Conservation (phyloP, 148 eudicot genomes). For the Tetragonia tetragonoides region DNA sequence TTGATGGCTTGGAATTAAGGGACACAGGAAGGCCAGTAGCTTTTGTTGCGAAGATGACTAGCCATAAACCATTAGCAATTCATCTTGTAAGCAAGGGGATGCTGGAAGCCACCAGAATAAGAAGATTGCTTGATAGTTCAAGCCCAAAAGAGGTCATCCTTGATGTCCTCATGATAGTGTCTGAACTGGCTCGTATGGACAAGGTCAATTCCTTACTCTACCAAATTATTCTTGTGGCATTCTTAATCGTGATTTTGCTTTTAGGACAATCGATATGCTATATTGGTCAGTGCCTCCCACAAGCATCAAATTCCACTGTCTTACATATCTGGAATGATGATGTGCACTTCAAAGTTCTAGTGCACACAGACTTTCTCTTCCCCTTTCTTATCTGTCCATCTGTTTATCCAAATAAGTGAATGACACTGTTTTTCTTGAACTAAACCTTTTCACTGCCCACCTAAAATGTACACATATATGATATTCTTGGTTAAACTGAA, state of each 20-base stretch:
- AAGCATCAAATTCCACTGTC: not conserved
- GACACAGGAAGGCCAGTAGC: constrained; percentile 80
- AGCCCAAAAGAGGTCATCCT: constrained; percentile 77
- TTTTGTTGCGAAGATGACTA: constrained; percentile 77
- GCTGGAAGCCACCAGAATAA: constrained; percentile 68
- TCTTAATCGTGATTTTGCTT: not conserved
- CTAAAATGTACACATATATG: not conserved
- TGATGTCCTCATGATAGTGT: constrained; percentile 82
- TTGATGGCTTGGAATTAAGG: constrained; percentile 71
- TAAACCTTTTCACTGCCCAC: not conserved
- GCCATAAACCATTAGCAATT: constrained; percentile 62
- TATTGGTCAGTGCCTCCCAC: not conserved
- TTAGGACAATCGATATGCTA: not conserved
- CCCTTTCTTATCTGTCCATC: not conserved
- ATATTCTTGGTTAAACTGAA: not conserved
- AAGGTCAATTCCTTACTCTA: constrained; percentile 48
- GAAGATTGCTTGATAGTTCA: constrained; percentile 60
- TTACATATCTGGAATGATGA: not conserved
- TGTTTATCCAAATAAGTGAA: not conserved
- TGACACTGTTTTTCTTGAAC: not conserved
- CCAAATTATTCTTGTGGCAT: not conserved
- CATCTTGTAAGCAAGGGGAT: constrained; percentile 80
- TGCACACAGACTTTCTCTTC: not conserved
- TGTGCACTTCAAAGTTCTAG: not conserved
- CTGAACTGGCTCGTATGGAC: constrained; percentile 98